Conservation (phyloP, 176 grass and related monocot genomes). For the Oryza glumipatula region DNA sequence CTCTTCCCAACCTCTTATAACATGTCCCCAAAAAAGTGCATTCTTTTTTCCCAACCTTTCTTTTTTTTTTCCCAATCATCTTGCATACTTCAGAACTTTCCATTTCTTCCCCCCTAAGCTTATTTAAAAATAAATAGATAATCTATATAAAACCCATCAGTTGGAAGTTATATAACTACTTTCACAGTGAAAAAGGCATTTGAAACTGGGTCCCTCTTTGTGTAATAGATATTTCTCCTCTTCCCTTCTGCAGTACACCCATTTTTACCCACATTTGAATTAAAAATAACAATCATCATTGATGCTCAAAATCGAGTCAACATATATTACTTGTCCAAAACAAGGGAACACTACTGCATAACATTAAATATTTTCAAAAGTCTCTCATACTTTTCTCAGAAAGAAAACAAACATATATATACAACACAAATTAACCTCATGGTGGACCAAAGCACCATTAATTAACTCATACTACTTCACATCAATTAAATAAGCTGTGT, state of each 20-base stretch:
- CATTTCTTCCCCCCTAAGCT: conserved; percentile 39
- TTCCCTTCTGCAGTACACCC: not conserved
- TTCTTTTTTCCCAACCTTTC: conserved; percentile 13
- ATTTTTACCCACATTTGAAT: not conserved
- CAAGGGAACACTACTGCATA: not conserved
- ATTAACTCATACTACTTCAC: not conserved
- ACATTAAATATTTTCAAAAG: not conserved
- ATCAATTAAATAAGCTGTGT: not conserved
- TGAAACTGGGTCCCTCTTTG: not conserved
- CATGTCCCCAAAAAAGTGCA: conserved; percentile 37
- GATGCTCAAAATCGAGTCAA: not conserved
- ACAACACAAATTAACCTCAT: not conserved
- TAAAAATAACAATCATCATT: not conserved
- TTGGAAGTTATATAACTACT: conserved; percentile 39
- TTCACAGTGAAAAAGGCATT: conserved; percentile 17
- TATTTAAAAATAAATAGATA: conserved; percentile 24
- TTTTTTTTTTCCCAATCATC: conserved; percentile 25
- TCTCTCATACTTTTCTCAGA: not conserved
- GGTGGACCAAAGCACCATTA: not conserved
- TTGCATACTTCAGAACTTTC: conserved; percentile 23
- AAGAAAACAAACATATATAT: not conserved
- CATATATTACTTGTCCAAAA: not conserved
- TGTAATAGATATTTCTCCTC: not conserved
- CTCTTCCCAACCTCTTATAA: conserved; percentile 33
- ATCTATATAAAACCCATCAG: not conserved